A percentile compares a stretch with the other conserved stretches of the same genome.
Conservation (phyloP, 2,329 filamentous ascomycete genomes). For the Neofusicoccum sp. region DNA sequence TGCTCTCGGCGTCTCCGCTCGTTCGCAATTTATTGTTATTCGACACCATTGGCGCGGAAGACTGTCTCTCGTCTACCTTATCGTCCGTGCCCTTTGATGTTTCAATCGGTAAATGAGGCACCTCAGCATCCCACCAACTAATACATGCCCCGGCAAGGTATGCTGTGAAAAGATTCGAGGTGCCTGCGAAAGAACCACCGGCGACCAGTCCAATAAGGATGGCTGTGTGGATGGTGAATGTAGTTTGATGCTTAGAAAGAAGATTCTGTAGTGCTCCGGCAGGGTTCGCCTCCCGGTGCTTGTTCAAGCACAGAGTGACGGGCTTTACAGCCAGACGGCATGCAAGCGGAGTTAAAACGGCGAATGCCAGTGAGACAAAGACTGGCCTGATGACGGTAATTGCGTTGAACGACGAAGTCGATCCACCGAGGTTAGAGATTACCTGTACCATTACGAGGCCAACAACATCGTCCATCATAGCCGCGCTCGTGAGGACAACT, state of each 20-base stretch:
- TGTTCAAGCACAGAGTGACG: conserved; percentile 36
- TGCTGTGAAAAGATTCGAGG: conserved; percentile 61
- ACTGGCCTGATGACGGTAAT: conserved; percentile 51
- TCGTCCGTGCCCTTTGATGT: not conserved
- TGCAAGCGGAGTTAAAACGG: conserved; percentile 45
- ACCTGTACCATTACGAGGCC: conserved; percentile 76
- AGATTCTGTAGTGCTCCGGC: conserved; percentile 25
- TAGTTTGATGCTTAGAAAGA: conserved; percentile 33
- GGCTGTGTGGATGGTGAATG: conserved; percentile 48
- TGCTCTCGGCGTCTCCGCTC: not conserved
- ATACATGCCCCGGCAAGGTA: conserved; percentile 58
- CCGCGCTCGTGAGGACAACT: conserved; percentile 66
- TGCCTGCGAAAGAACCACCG: conserved; percentile 58
- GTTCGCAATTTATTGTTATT: not conserved
- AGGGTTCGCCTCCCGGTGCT: conserved; percentile 26
- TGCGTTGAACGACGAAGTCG: conserved; percentile 32
- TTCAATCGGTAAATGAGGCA: conserved; percentile 27
- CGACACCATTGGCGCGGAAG: not conserved
- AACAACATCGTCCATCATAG: conserved; percentile 79
- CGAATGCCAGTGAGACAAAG: conserved; percentile 55
- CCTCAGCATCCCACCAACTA: conserved; percentile 58
- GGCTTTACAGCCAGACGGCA: conserved; percentile 50
- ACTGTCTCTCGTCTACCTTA: not conserved
- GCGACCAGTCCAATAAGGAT: conserved; percentile 52
- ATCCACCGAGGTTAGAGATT: conserved; percentile 62